Conservation (phyloP, 2,329 filamentous ascomycete species). For the Cladosporium sp. region DNA sequence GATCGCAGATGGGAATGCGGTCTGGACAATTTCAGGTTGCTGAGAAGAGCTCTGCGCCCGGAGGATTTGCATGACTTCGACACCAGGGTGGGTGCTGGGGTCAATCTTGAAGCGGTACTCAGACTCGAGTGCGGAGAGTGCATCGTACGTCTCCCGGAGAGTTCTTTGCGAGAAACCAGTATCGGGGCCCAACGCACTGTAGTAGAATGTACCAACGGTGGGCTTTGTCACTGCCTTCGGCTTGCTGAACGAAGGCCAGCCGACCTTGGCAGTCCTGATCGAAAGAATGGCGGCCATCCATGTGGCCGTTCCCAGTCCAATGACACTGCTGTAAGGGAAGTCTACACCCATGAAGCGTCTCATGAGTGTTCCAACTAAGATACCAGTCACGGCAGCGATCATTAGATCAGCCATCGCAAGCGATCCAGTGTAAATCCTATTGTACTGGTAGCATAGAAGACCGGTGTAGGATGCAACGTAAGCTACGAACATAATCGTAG, state of each 20-base stretch:
- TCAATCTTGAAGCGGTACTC: slow-evolving; percentile 41
- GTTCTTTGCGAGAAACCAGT: slow-evolving; percentile 29
- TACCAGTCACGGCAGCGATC: slow-evolving; percentile 42
- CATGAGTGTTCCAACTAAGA: slow-evolving; percentile 45
- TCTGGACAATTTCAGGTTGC: slow-evolving; percentile 30
- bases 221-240: slow-evolving; percentile 18
- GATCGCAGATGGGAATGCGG: slow-evolving; percentile 44
- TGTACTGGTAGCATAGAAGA: slow-evolving; percentile 52
- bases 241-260: slow-evolving; percentile 33
- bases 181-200: slow-evolving; percentile 11
- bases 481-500: slow-evolving; percentile 47
- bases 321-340: slow-evolving; percentile 45
- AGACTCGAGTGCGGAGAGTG: slow-evolving; percentile 37
- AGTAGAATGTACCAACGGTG: slow-evolving; percentile 6
- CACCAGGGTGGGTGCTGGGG: slow-evolving; percentile 39
- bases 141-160: slow-evolving; percentile 16
- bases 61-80: slow-evolving; percentile 41
- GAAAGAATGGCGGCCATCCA: slow-evolving; percentile 51
- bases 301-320: slow-evolving; percentile 46
- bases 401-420: slow-evolving; percentile 47
- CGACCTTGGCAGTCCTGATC: slow-evolving; percentile 46
- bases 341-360: slow-evolving; percentile 32
- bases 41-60: slow-evolving; percentile 35
- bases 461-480: slow-evolving; percentile 51
- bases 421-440: slow-evolving; percentile 42